Conservation (phyloP, 73 alveolate genomes). For the Paramecium primaurelia region DNA sequence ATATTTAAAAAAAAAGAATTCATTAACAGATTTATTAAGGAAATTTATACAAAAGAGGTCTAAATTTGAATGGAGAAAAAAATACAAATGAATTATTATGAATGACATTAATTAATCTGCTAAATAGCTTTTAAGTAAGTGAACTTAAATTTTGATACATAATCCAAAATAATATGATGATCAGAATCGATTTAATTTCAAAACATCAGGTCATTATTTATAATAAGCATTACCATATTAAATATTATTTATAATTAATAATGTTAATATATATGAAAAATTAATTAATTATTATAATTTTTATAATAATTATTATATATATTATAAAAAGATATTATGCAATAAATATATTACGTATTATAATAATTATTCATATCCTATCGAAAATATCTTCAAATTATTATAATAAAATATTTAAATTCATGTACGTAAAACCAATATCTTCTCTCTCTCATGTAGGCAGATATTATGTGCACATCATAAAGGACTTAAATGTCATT, state of each 20-base stretch:
- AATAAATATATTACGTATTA: not conserved
- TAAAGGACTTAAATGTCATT: slow-evolving; percentile 63
- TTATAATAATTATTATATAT: not conserved
- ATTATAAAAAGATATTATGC: not conserved
- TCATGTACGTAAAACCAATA: not conserved
- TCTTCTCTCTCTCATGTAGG: slow-evolving; percentile 5
- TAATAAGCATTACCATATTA: too few relatives aligned
- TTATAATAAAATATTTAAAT: not conserved
- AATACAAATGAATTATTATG: too few relatives aligned
- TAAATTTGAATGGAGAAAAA: too few relatives aligned
- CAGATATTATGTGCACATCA: not conserved
- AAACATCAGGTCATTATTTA: too few relatives aligned
- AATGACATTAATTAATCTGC: not conserved
- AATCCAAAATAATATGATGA: too few relatives aligned
- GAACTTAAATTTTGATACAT: too few relatives aligned
- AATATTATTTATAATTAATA: not conserved
- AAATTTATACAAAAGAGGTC: too few relatives aligned
- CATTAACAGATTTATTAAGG: too few relatives aligned
- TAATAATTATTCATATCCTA: slow-evolving; percentile 6
- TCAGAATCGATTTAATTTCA: not conserved
- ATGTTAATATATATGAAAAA: not conserved
- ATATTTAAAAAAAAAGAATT: too few relatives aligned
- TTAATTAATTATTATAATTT: not conserved
- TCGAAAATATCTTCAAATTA: not conserved
- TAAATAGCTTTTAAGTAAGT: not conserved